Percentiles rank a stretch among this genome's conserved stretches.
phyloP scores from a whole-genome alignment of 2,329 filamentous ascomycete species.

The Aspergillus cejpii region DNA sequence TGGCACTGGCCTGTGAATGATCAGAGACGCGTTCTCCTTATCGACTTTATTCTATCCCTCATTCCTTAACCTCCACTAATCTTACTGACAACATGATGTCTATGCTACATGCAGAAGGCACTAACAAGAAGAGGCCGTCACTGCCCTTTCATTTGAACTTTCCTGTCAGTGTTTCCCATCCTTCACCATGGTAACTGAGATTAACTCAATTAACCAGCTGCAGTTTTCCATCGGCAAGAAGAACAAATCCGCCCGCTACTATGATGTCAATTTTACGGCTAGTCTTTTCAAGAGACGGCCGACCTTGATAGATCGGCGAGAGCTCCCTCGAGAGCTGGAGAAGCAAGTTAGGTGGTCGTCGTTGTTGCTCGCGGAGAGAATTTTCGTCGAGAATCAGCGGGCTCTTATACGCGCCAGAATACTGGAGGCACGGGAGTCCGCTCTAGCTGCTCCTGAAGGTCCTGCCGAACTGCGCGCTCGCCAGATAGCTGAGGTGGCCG shows the following conservation, averaged over 20 bases:
- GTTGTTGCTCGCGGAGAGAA: constrained; percentile 25
- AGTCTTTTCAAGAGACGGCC: constrained; percentile 27
- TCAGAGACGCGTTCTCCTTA: neutral
- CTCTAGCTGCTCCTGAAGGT: neutral
- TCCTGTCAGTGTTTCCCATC: constrained; percentile 9
- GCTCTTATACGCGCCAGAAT: neutral
- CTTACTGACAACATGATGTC: constrained; percentile 12
- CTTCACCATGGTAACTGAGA: neutral
- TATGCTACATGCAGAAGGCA: constrained; percentile 7
- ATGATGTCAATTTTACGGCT: constrained; percentile 33
- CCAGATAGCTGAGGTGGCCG: constrained; percentile 8
- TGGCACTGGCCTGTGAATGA: neutral
- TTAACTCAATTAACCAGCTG: neutral
- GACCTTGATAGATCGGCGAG: constrained; percentile 31
- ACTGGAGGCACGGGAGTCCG: no score
- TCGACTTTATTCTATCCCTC: neutral
- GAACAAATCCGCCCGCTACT: constrained; percentile 19
- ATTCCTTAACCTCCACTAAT: neutral
- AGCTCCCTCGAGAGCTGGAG: constrained; percentile 30
- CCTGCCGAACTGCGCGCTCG: neutral
- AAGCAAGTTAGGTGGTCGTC: constrained; percentile 33
- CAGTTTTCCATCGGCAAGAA: constrained; percentile 14
- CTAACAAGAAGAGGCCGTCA: constrained; percentile 11
- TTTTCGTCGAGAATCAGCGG: constrained; percentile 20
- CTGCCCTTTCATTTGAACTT: constrained; percentile 13